Base-by-base conservation (phyloP, 2,329 filamentous ascomycete species). In the Hypoxylon sp. region DNA sequence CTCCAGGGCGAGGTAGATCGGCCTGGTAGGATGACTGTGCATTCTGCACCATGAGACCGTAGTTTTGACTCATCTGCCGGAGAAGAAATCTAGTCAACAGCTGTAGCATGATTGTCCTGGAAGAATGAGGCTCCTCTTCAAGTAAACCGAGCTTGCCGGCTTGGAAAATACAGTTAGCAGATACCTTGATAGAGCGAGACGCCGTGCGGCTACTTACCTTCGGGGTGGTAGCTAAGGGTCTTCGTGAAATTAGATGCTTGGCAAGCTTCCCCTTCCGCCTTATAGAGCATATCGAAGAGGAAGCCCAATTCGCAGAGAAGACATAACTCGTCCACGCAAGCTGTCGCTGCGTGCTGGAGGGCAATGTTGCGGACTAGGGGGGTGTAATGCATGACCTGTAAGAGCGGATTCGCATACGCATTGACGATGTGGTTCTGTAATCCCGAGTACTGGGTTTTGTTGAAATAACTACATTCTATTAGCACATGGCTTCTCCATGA, bases 261-360 rank as follows among this genome's bases (percentile, higher is more conserved):
- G 66, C 95, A 99, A 58, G 96, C 96, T 54, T 93, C 89, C 0
- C 93, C 94, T 62, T 90, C 89, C 2, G 95, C 95, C 73, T 98
- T 99, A 68, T 98, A 90, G 20, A 99, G 83, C 95, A 99, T 99
- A 71, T 99, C 96, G 67, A 97, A 96, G 8, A 99, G 79, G 72
- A 95, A 99, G 1, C 95, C 95, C 64, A 99, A 81, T 75, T 99
- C 95, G 74, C 95, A 99, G 1, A 99, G 78, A 37, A 99, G 79
- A 73, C 95, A 99, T 26, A 86, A 83, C 52, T 96, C 92, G 65
- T 86, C 87, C 2, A 92, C 80, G 71, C 95, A 99, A 11, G 89
- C 85, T 7, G 90, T 91, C 0, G 95, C 92, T 1, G 93, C 90
- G 73, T 99, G 95, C 57, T 93, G 88, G 1, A 99, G 81, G 8